These are phyloP conservation scores for Spinellus fusiger DNA, from an alignment of 192 early-diverging fungal species.

Conservation along the genomic window DNA sequence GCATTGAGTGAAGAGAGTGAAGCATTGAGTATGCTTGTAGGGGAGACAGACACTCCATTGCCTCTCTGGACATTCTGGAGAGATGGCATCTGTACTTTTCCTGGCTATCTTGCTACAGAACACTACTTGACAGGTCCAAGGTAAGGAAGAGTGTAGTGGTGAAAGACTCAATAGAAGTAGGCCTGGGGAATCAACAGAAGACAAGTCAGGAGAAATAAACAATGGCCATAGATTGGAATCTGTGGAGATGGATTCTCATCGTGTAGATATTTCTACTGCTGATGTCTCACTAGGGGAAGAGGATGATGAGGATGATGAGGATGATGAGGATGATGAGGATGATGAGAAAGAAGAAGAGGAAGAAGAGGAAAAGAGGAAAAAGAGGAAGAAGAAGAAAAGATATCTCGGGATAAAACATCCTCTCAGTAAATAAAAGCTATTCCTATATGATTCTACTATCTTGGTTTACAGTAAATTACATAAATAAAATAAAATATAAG, in stretches of 20 bases:
- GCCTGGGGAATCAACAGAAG: background rate
- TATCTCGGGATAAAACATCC: background rate
- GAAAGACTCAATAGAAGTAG: no score
- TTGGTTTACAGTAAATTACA: no score
- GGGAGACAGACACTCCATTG: background rate
- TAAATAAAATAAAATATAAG: no score
- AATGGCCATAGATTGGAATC: no score
- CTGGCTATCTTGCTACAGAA: slow-evolving; percentile 33
- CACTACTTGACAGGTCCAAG: slow-evolving; percentile 12
- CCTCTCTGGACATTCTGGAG: slow-evolving; percentile 12
- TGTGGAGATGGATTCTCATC: no score
- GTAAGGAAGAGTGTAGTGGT: no score
- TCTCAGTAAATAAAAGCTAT: background rate
- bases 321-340: background rate
- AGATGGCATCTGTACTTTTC: slow-evolving; percentile 40
- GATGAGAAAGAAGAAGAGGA: slow-evolving; percentile 4
- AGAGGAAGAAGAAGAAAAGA: background rate
- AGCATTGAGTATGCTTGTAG: background rate
- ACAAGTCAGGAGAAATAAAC: no score
- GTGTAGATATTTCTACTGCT: background rate
- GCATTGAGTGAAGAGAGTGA: slow-evolving; percentile 32
- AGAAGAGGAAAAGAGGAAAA: slow-evolving; percentile 1
- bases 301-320: background rate
- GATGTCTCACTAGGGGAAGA: background rate
- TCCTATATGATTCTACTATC: no score